These are phyloP conservation scores for Sporothrix euskadiensis DNA, from an alignment of 2,329 filamentous ascomycete species.

Conservation along the genomic window DNA sequence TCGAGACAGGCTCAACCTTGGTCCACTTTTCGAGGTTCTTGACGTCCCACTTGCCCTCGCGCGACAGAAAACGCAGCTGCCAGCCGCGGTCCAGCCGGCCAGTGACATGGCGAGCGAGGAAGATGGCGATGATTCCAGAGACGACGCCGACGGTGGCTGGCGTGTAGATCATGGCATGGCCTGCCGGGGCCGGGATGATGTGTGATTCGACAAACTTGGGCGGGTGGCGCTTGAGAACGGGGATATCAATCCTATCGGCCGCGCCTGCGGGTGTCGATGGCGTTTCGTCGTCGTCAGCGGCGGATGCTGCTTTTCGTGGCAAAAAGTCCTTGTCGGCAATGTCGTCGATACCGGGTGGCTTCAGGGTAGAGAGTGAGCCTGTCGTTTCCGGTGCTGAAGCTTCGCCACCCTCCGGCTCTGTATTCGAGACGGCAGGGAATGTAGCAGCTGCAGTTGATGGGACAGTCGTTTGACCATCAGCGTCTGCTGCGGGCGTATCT, in stretches of 20 bases:
- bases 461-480: neutral
- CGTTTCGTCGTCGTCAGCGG: slow-evolving; percentile 43
- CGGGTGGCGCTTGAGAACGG: slow-evolving; percentile 52
- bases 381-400: neutral
- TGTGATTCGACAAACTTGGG: slow-evolving; percentile 63
- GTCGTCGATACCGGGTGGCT: slow-evolving; percentile 37
- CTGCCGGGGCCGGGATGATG: slow-evolving; percentile 73
- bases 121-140: slow-evolving; percentile 79
- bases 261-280: slow-evolving; percentile 51
- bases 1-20: slow-evolving; percentile 73
- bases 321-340: slow-evolving; percentile 45
- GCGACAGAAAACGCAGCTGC: slow-evolving; percentile 86
- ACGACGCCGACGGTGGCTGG: slow-evolving; percentile 73
- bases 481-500: neutral
- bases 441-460: neutral
- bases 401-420: neutral
- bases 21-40: slow-evolving; percentile 95
- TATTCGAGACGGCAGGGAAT: neutral
- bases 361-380: neutral
- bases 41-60: slow-evolving; percentile 94
- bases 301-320: neutral
- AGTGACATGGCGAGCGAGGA: slow-evolving; percentile 73
- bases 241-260: slow-evolving; percentile 42
- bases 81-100: slow-evolving; percentile 78
- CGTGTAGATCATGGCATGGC: slow-evolving; percentile 81